A percentile compares a stretch with the other conserved stretches of the same genome.
Conservation (phyloP, 1,284 basidiomycete genomes). For the Cutaneotrichosporon sp. region DNA sequence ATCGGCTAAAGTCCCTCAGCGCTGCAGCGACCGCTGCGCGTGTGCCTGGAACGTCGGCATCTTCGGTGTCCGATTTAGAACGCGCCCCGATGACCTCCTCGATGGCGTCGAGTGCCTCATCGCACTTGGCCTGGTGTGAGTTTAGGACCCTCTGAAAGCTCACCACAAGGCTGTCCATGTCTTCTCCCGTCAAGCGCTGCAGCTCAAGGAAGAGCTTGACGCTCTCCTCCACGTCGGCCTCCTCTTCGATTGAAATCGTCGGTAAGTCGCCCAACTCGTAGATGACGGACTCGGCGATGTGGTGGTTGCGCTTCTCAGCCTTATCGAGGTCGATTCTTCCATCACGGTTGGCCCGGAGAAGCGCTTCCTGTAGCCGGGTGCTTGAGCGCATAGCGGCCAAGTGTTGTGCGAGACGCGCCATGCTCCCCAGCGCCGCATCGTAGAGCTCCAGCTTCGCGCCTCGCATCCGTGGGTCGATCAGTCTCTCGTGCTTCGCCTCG, state of each 20-base stretch:
- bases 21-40: constrained; percentile 68
- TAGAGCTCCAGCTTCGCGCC: constrained; percentile 63
- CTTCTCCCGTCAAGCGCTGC: constrained; percentile 77
- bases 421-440: constrained; percentile 75
- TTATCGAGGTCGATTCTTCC: constrained; percentile 57
- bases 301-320: constrained; percentile 17
- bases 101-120: constrained; percentile 46
- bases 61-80: constrained; percentile 10
- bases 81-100: constrained; percentile 34
- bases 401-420: constrained; percentile 88
- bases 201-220: constrained; percentile 78
- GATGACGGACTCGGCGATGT: constrained; percentile 25
- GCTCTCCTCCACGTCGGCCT: constrained; percentile 63
- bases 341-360: constrained; percentile 67
- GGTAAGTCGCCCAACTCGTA: constrained; percentile 57
- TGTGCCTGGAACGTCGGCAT: constrained; percentile 63
- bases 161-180: constrained; percentile 74
- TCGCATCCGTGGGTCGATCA: constrained; percentile 57
- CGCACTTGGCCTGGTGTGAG: constrained; percentile 35
- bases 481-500: constrained; percentile 82
- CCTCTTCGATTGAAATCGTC: constrained; percentile 28
- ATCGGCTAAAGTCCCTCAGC: constrained; percentile 62
- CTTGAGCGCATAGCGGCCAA: constrained; percentile 81
- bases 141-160: constrained; percentile 34
- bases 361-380: constrained; percentile 75